A percentile compares a stretch with the other conserved stretches of the same genome.
phyloP scores from a whole-genome alignment of 345 rosid species.

The Garcia nutans region DNA sequence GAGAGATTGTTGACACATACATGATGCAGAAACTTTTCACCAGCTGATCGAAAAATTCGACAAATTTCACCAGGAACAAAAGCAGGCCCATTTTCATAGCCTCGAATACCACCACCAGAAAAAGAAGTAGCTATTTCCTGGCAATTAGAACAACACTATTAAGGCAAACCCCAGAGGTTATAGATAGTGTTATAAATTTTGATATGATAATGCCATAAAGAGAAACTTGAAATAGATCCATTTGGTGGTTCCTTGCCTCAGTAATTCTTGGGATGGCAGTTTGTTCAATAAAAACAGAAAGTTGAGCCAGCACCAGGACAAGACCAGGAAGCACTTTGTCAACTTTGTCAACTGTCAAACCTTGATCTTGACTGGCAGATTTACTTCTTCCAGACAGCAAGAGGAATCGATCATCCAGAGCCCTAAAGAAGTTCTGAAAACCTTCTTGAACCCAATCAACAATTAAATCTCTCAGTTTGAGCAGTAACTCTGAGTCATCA shows the following conservation, averaged over 20 bases:
- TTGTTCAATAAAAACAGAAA: constrained; percentile 83
- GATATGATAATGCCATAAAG: background rate
- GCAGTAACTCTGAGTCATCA: constrained; percentile 55
- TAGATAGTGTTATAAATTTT: constrained; percentile 3
- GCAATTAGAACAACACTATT: constrained; percentile 16
- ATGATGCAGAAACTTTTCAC: no score
- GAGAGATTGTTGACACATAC: constrained; percentile 29
- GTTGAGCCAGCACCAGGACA: constrained; percentile 84
- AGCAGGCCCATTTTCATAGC: constrained; percentile 69
- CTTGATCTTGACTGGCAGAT: constrained; percentile 46
- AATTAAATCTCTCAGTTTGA: constrained; percentile 60
- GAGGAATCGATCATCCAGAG: constrained; percentile 62
- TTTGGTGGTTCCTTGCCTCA: constrained; percentile 58
- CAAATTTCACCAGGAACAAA: constrained; percentile 90
- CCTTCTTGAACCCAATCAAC: constrained; percentile 89
- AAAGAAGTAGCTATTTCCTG: constrained; percentile 90
- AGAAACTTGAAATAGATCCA: constrained; percentile 9
- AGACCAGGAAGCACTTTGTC: constrained; percentile 69
- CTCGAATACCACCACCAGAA: constrained; percentile 66
- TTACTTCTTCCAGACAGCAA: constrained; percentile 74
- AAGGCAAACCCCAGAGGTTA: constrained; percentile 12
- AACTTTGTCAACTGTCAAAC: constrained; percentile 39
- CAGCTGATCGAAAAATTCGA: constrained; percentile 68
- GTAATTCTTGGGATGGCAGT: constrained; percentile 78
- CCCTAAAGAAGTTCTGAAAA: constrained; percentile 80